A percentile compares a stretch with the other conserved stretches of the same genome.
Evolutionary conservation across 139 green algal species (phyloP).

Genomic region (Volvox reticuliferus): DNA sequence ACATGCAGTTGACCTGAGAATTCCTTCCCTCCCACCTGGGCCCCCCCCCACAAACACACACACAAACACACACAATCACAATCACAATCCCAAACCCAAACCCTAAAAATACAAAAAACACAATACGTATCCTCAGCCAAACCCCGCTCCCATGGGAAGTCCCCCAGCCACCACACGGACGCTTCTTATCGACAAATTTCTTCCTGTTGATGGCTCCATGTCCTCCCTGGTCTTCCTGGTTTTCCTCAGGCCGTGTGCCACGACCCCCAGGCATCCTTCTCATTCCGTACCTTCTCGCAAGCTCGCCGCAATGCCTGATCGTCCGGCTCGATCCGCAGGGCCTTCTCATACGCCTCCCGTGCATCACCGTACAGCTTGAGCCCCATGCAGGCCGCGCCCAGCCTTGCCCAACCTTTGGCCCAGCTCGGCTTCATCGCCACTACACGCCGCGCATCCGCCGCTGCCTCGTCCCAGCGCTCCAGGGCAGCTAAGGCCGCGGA

Average conservation of each 20-base stretch:
- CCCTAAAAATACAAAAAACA: too few relatives aligned
- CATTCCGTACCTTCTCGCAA: constrained; percentile 58
- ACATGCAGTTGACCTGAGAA: too few relatives aligned
- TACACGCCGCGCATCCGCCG: constrained; percentile 68
- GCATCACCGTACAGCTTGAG: constrained; percentile 73
- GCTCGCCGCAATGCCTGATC: constrained; percentile 66
- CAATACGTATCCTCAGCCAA: too few relatives aligned
- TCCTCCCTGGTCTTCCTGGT: too few relatives aligned
- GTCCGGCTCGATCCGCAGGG: constrained; percentile 78
- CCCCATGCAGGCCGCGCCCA: constrained; percentile 58
- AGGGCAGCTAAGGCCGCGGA: constrained; percentile 72
- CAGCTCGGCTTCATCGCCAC: constrained; percentile 60
- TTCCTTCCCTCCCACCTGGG: too few relatives aligned
- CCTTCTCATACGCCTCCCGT: constrained; percentile 75
- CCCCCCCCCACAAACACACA: neutral
- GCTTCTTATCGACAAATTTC: too few relatives aligned
- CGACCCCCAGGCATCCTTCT: neutral
- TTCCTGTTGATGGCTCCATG: too few relatives aligned
- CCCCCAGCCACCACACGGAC: too few relatives aligned
- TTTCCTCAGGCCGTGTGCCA: too few relatives aligned
- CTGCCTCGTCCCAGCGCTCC: constrained; percentile 67
- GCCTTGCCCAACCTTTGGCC: constrained; percentile 63
- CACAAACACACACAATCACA: neutral
- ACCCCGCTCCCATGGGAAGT: too few relatives aligned
- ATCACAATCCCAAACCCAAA: neutral